These are phyloP conservation scores for Thoreauomyces humboldtii DNA, from an alignment of 192 early-diverging fungal species.

Conservation along the genomic window DNA sequence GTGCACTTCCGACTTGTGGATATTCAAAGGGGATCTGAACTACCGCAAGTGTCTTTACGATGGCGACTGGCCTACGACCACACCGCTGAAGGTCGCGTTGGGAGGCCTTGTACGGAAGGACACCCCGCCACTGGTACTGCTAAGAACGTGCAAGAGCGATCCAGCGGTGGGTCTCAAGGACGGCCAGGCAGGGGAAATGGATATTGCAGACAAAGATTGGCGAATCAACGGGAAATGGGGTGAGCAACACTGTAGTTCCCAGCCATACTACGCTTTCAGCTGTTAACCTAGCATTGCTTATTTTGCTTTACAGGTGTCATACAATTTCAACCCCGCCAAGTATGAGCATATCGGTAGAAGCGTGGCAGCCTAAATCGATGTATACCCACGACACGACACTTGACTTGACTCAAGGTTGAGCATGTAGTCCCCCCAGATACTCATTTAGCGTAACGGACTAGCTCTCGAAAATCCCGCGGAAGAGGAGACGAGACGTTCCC, in stretches of 20 bases:
- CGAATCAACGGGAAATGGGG: constrained; percentile 51
- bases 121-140: constrained; percentile 62
- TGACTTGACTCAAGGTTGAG: background rate
- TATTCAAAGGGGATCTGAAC: constrained; percentile 98
- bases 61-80: constrained; percentile 78
- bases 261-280: background rate
- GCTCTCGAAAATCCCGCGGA: no score
- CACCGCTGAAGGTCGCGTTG: constrained; percentile 79
- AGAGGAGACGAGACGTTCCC: no score
- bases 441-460: no score
- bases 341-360: background rate
- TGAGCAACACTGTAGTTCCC: background rate
- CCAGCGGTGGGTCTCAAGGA: constrained; percentile 67
- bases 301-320: background rate
- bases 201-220: constrained; percentile 42
- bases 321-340: background rate
- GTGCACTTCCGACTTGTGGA: constrained; percentile 58
- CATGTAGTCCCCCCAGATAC: no score
- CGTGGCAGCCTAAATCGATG: background rate
- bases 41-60: constrained; percentile 95
- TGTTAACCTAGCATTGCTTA: background rate
- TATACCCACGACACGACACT: background rate
- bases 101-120: constrained; percentile 55
- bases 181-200: constrained; percentile 57
- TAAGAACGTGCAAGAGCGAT: constrained; percentile 89